Base-by-base conservation (phyloP, 805 yeast species). In the Candida chauliodis region DNA sequence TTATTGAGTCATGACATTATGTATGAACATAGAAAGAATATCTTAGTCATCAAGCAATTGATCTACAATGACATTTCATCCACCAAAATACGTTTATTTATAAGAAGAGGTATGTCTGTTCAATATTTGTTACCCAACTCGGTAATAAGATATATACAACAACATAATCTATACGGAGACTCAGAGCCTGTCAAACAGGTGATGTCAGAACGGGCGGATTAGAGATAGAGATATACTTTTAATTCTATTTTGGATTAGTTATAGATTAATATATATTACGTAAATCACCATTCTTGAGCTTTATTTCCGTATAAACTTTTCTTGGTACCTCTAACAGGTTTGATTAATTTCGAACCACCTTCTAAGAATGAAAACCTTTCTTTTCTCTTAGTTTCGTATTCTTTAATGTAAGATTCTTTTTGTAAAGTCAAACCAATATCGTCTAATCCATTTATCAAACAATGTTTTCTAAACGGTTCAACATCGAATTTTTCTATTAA, bases 11-110 rank as follows among this genome's bases (percentile, higher is more conserved):
- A 93, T 63, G 99, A 93, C 59, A 84, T 93, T 53, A 89, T 93
- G 96, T 93, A 90, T 59, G 96, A 91, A 63, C 97, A 93, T 58
- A 74, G 97, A 38, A 76, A 91, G 51, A 93, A 93, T 58, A 91
- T 93, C 36, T 70, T 93, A 52, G 96, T 91, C 30, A 91, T 93
- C 59, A 93, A 90, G 58, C 99, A 93, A 66, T 75, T 93, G 55
- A 93, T 93, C 48, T 93, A 93, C 66, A 93, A 93, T 61, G 99
- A 93, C 65, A 93, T 93, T 52, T 79, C 89, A 16, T 89, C 97
- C 1, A 93, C 99, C 0, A 93, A 93, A 60, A 96, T 93, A 32
- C 73, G 99, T 38, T 71, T 93, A 44, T 93, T 93, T 52, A 78
- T 93, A 25, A 76, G 99, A 55, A 76, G 99, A 46, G 95, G 95